These are phyloP conservation scores for Globisporangium acanthophoron DNA, from an alignment of 352 stramenopile genomes.

Conservation along the genomic window DNA sequence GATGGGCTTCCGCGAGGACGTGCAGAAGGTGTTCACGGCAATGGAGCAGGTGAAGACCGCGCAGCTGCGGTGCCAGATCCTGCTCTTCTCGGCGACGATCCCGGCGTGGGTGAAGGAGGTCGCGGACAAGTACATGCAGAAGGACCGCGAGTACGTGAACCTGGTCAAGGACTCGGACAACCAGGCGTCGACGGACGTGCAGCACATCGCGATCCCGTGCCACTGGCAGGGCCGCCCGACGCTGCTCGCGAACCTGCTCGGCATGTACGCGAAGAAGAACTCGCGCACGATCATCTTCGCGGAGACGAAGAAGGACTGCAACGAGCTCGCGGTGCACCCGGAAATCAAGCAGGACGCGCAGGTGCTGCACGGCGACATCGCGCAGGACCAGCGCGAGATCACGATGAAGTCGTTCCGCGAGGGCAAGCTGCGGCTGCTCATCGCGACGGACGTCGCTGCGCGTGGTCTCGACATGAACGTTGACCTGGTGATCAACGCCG, in stretches of 20 bases:
- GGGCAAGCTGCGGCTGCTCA: slow-evolving; percentile 92
- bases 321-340: slow-evolving; percentile 88
- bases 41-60: slow-evolving; percentile 71
- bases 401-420: slow-evolving; percentile 97
- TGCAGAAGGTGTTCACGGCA: slow-evolving; percentile 90
- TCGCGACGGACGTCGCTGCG: slow-evolving; percentile 96
- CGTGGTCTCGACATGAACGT: slow-evolving; percentile 97
- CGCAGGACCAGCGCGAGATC: slow-evolving; percentile 94
- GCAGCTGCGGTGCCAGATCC: slow-evolving; percentile 62
- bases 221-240: slow-evolving; percentile 86
- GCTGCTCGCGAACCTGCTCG: slow-evolving; percentile 66
- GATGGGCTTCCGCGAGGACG: slow-evolving; percentile 95
- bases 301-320: slow-evolving; percentile 94
- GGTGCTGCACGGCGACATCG: slow-evolving; percentile 96
- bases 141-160: slow-evolving; percentile 87
- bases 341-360: slow-evolving; percentile 85
- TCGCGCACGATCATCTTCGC: slow-evolving; percentile 93
- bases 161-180: slow-evolving; percentile 88
- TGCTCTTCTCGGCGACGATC: slow-evolving; percentile 94
- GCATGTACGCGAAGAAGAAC: slow-evolving; percentile 85
- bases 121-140: slow-evolving; percentile 87
- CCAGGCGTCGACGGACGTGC: slow-evolving; percentile 88
- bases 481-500: slow-evolving; percentile 96
- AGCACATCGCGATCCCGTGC: slow-evolving; percentile 92
- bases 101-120: slow-evolving; percentile 91